Evolutionary conservation across 768 basidiomycete genomes (phyloP).

Genomic region (Leucocoprinus birnbaumii): DNA sequence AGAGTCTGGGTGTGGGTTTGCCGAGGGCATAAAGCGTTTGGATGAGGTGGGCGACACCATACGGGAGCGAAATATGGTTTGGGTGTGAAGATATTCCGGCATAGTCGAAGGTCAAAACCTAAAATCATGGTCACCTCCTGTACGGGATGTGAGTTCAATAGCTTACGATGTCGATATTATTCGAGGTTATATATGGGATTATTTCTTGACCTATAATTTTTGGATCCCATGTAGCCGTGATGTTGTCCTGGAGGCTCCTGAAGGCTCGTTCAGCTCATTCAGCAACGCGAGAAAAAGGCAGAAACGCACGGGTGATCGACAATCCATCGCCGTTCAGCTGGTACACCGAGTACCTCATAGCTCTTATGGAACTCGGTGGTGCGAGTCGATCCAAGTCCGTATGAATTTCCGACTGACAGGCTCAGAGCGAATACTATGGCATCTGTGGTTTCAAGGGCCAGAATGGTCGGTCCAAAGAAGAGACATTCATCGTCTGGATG

Average conservation of each 20-base stretch:
- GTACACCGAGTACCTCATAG: slow-evolving; percentile 67
- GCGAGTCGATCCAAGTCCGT: slow-evolving; percentile 66
- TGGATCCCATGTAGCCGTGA: slow-evolving; percentile 64
- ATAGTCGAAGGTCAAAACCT: slow-evolving; percentile 87
- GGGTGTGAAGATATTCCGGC: slow-evolving; percentile 78
- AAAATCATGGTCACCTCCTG: neutral
- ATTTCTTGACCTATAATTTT: slow-evolving; percentile 56
- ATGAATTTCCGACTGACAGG: slow-evolving; percentile 76
- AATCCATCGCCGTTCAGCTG: slow-evolving; percentile 47
- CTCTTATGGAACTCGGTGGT: slow-evolving; percentile 58
- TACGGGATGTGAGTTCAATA: slow-evolving; percentile 16
- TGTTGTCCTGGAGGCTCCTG: slow-evolving; percentile 72
- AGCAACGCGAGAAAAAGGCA: neutral
- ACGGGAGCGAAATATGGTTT: slow-evolving; percentile 75
- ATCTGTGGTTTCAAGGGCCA: slow-evolving; percentile 36
- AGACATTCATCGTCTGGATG: slow-evolving; percentile 95
- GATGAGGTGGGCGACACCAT: slow-evolving; percentile 48
- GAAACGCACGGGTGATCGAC: slow-evolving; percentile 69
- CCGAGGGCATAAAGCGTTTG: slow-evolving; percentile 17
- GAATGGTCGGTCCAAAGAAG: slow-evolving; percentile 88
- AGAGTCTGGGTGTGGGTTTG: slow-evolving; percentile 38
- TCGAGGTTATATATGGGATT: slow-evolving; percentile 50
- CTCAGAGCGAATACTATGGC: slow-evolving; percentile 56
- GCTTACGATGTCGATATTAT: slow-evolving; percentile 60
- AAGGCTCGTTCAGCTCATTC: slow-evolving; percentile 10